Conservation (phyloP, 371 early-diverging fungal species). For the Funneliformis caledonium region DNA sequence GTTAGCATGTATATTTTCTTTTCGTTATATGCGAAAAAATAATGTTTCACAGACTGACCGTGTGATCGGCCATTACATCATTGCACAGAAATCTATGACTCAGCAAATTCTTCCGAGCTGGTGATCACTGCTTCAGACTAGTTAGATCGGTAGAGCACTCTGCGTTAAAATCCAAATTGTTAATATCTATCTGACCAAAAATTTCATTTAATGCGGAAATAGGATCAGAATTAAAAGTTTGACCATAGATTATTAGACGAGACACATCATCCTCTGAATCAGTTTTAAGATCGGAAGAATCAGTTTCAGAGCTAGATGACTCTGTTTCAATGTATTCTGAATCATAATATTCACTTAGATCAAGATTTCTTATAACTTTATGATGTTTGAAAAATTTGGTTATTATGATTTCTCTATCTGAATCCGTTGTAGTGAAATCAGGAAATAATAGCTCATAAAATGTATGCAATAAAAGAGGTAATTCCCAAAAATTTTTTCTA, state of each 20-base stretch:
- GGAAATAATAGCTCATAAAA: conserved; percentile 29
- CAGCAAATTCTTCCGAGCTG: no score
- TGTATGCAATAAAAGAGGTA: conserved; percentile 4
- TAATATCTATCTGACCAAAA: neutral
- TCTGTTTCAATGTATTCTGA: neutral
- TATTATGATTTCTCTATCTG: neutral
- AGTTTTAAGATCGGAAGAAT: neutral
- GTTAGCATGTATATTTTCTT: no score
- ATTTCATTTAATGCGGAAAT: conserved; percentile 11
- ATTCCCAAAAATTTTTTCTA: no score
- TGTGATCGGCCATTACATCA: no score
- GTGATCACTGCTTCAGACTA: no score
- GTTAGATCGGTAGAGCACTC: no score
- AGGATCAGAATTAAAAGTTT: neutral
- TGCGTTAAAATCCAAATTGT: no score
- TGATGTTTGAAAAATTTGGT: neutral
- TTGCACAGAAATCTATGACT: no score
- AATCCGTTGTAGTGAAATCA: neutral
- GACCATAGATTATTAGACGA: conserved; percentile 1
- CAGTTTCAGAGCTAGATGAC: neutral
- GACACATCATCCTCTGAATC: neutral
- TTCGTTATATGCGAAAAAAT: no score
- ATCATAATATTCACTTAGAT: conserved; percentile 2
- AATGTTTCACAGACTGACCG: no score
- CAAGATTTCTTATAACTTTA: no score